phyloP scores from a whole-genome alignment of 2,329 filamentous ascomycete species.

The Alternaria sp. region DNA sequence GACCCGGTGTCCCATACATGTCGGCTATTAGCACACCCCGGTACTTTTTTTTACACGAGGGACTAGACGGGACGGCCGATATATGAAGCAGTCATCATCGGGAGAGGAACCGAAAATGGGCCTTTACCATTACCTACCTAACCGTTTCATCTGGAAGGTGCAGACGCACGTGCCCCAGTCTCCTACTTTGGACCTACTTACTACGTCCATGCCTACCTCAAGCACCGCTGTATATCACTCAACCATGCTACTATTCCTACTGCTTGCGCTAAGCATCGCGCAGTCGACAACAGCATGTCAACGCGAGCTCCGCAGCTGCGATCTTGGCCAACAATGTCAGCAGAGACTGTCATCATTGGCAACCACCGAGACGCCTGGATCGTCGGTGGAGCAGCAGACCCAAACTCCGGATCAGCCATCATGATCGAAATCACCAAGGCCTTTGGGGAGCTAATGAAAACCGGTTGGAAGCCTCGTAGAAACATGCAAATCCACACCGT shows the following conservation, averaged over 20 bases:
- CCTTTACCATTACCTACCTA: neutral
- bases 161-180: neutral
- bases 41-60: neutral
- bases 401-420: slow-evolving; percentile 61
- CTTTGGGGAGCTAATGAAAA: slow-evolving; percentile 57
- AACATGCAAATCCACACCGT: slow-evolving; percentile 55
- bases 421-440: slow-evolving; percentile 61
- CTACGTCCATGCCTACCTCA: neutral
- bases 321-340: neutral
- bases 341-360: slow-evolving; percentile 62
- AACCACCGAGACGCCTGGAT: slow-evolving; percentile 66
- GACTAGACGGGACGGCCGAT: neutral
- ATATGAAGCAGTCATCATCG: neutral
- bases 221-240: neutral
- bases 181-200: neutral
- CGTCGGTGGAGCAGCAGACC: slow-evolving; percentile 62
- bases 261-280: neutral
- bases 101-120: neutral
- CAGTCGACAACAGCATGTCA: neutral
- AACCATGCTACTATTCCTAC: neutral
- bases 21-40: slow-evolving; percentile 4
- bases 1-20: neutral
- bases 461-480: slow-evolving; percentile 61
- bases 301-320: neutral
- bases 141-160: neutral